Evolutionary conservation across 345 rosid species (phyloP).

Genomic region (Theobroma cacao): DNA sequence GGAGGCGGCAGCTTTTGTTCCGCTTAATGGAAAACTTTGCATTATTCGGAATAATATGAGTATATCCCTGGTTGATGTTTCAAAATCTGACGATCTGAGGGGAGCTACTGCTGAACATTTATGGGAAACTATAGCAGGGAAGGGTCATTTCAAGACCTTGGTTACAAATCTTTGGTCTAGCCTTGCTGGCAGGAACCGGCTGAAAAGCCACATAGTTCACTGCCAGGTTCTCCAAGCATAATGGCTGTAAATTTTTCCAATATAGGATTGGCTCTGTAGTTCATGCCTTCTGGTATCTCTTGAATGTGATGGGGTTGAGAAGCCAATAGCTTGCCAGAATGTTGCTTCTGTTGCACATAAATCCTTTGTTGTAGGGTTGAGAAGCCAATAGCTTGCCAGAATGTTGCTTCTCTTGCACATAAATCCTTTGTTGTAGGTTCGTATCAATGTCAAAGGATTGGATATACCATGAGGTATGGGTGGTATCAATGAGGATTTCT

Average conservation of each 20-base stretch:
- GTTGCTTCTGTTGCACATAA: neutral
- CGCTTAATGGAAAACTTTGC: conserved; percentile 67
- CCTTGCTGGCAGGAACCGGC: conserved; percentile 62
- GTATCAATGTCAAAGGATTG: neutral
- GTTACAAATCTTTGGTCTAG: conserved; percentile 69
- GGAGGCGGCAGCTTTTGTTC: conserved; percentile 74
- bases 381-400: too few relatives aligned
- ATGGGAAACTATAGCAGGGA: conserved; percentile 66
- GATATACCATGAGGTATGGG: conserved; percentile 4
- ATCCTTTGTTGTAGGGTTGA: neutral
- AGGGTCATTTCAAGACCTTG: conserved; percentile 64
- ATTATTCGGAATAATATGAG: conserved; percentile 73
- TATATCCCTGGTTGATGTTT: conserved; percentile 59
- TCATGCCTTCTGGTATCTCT: conserved; percentile 10
- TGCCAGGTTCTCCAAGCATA: conserved; percentile 76
- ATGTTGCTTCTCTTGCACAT: too few relatives aligned
- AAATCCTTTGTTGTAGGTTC: neutral
- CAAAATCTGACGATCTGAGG: conserved; percentile 37
- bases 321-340: neutral
- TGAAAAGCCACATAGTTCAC: conserved; percentile 71
- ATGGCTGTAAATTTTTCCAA: conserved; percentile 6
- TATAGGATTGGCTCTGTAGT: conserved; percentile 1
- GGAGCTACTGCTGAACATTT: conserved; percentile 52
- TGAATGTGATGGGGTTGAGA: neutral
- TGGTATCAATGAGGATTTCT: neutral